Evolutionary conservation across 371 early-diverging fungal genomes (phyloP), one percentile per base, ranked within the genome.

Genomic region (Conidiobolus coronatus): DNA sequence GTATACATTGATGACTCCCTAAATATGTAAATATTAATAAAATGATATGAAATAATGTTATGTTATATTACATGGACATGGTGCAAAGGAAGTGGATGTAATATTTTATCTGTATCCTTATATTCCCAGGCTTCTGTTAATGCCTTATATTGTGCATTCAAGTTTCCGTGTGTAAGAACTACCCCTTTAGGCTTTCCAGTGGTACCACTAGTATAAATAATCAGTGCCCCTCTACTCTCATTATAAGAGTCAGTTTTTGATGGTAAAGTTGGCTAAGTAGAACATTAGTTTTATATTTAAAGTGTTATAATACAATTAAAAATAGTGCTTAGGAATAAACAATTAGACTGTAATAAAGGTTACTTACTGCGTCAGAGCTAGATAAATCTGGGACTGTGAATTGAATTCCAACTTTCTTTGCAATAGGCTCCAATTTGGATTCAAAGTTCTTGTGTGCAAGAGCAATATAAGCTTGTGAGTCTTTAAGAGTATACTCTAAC

Each of bases 111-210:
- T 1, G 56, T 35, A 0, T 52, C 2, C 0, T 67, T 60, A 75
- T 76, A 79, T 22, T 64, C 50, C 90, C 90, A 89, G 2, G 82
- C 80, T n/a, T 61, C 52, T 2, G 71, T 59, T 13, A 89, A 61
- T 0, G 70, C 65, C 21, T 60, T 49, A 19, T 73, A 63, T 51
- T 83, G 83, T 0, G 77, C 73, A 7, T 66, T 61, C n/a, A 85
- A 60, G 22, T 62, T 71, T 2, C 51, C 55, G 43, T 75, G 78
- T 0, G 85, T 81, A 22, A 70, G 60, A 0, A 85, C 73, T 0
- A 81, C 86, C 8, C 86, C 87, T 58, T 86, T 86, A 20, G 86
- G 86, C 42, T 67, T 67, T 43, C 75, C 74, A 3, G 78, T 77
- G 0, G 77, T 80, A 8, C 79, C 84, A 52, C 77, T 77, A 0